Percentiles rank a stretch among this genome's conserved stretches.
These are phyloP conservation scores for Apiospora hydei DNA, from an alignment of 2,329 filamentous ascomycete genomes.

Conservation along the genomic window DNA sequence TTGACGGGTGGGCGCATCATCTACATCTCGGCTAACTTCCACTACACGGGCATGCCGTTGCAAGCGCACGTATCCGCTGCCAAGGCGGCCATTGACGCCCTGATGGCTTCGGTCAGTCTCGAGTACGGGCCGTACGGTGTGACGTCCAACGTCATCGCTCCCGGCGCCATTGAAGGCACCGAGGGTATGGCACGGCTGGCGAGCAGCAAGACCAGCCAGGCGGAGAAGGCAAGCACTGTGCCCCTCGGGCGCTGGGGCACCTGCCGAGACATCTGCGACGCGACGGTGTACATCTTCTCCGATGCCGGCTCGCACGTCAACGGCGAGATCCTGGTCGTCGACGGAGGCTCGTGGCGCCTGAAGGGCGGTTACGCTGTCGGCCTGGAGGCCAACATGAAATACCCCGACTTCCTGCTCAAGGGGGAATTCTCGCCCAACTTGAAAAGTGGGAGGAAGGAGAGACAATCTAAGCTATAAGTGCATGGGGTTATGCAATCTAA, in stretches of 20 bases:
- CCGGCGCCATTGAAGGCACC: constrained; percentile 84
- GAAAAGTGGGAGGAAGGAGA: constrained; percentile 47
- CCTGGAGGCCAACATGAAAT: constrained; percentile 55
- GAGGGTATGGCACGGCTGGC: constrained; percentile 77
- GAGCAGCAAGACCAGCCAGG: constrained; percentile 45
- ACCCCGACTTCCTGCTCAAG: constrained; percentile 58
- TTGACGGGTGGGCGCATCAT: constrained; percentile 82
- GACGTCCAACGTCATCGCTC: constrained; percentile 87
- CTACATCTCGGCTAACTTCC: constrained; percentile 89
- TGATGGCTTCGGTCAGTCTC: constrained; percentile 80
- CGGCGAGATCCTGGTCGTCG: constrained; percentile 80
- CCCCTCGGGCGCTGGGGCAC: constrained; percentile 80
- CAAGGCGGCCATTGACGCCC: constrained; percentile 88
- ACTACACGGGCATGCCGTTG: constrained; percentile 85
- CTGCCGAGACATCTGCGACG: constrained; percentile 89
- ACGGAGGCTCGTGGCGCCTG: constrained; percentile 65
- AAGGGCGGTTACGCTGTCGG: constrained; percentile 56
- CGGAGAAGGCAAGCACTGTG: constrained; percentile 54
- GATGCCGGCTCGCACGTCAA: constrained; percentile 88
- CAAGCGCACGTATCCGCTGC: constrained; percentile 92
- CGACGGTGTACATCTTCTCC: constrained; percentile 87
- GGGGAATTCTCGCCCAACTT: constrained; percentile 49
- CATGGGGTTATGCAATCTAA: neutral
- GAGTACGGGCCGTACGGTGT: constrained; percentile 91
- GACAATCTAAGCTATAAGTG: constrained; percentile 49